Evolutionary conservation across 257 asterid genomes (phyloP).

Genomic region (Catharanthus roseus): DNA sequence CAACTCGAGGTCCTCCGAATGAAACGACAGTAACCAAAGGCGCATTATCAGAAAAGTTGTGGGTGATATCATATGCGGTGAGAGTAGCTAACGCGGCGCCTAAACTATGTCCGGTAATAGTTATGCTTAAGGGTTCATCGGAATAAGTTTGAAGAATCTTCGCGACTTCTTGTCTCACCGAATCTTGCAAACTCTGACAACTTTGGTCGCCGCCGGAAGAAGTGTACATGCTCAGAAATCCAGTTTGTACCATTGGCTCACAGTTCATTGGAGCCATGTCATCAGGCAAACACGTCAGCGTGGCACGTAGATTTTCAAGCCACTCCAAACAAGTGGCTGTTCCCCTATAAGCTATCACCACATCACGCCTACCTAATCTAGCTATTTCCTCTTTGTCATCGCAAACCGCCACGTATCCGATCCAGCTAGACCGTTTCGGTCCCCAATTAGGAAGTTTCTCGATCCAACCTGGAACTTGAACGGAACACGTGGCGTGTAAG

Average conservation of each 20-base stretch:
- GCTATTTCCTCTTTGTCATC: conserved; percentile 51
- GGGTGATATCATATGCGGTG: conserved; percentile 70
- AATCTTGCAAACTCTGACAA: conserved; percentile 38
- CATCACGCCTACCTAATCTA: conserved; percentile 72
- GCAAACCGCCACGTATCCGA: conserved; percentile 90
- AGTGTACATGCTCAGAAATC: conserved; percentile 78
- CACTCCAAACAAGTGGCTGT: conserved; percentile 84
- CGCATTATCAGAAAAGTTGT: conserved; percentile 37
- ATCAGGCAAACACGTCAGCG: conserved; percentile 38
- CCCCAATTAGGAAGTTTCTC: conserved; percentile 44
- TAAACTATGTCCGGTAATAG: conserved; percentile 89
- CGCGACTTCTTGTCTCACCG: conserved; percentile 37
- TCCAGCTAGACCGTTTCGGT: conserved; percentile 64
- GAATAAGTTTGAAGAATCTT: conserved; percentile 38
- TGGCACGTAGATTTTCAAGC: conserved; percentile 75
- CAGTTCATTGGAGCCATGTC: conserved; percentile 41
- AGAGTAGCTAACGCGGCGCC: conserved; percentile 90
- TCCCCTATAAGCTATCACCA: conserved; percentile 81
- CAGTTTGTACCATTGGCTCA: conserved; percentile 69
- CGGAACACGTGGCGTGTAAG: conserved; percentile 74
- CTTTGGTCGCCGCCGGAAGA: conserved; percentile 23
- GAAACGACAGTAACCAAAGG: conserved; percentile 86
- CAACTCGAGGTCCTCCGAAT: conserved; percentile 86
- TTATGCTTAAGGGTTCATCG: conserved; percentile 67
- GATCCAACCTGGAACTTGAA: conserved; percentile 54